These are phyloP conservation scores for Neurospora terricola DNA, from an alignment of 495 filamentous ascomycete genomes.

Conservation along the genomic window DNA sequence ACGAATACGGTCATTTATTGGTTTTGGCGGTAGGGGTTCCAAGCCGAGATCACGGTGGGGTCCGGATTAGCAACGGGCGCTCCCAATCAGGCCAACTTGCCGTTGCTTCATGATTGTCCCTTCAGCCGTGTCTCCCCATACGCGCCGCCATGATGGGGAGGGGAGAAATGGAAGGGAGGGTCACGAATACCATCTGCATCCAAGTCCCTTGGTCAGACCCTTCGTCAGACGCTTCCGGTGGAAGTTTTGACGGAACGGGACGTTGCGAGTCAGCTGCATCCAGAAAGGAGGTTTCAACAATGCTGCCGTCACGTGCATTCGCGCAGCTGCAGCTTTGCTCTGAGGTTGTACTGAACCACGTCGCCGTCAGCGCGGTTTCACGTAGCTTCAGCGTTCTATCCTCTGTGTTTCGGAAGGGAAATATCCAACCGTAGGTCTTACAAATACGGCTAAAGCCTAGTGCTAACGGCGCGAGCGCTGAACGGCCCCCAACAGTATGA, in stretches of 20 bases:
- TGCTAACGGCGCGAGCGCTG: neutral
- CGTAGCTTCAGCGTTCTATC: neutral
- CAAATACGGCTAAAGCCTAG: neutral
- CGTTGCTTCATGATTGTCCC: neutral
- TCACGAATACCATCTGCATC: neutral
- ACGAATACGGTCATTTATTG: neutral
- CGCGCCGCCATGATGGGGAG: neutral
- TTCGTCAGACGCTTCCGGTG: neutral
- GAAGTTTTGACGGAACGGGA: neutral
- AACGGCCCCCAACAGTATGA: neutral
- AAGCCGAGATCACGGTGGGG: neutral
- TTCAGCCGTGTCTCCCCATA: neutral
- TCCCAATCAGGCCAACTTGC: neutral
- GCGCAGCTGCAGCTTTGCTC: neutral
- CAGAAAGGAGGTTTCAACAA: neutral
- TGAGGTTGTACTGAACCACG: neutral
- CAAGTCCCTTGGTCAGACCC: neutral
- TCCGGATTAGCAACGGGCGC: neutral
- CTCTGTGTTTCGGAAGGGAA: neutral
- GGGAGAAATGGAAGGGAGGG: neutral
- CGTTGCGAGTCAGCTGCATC: neutral
- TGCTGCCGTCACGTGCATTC: neutral
- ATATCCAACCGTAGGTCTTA: neutral
- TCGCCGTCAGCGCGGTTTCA: neutral
- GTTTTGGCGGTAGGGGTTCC: neutral